phyloP scores from a whole-genome alignment of 2,329 filamentous ascomycete genomes.

The Penicillium hesseltinei region DNA sequence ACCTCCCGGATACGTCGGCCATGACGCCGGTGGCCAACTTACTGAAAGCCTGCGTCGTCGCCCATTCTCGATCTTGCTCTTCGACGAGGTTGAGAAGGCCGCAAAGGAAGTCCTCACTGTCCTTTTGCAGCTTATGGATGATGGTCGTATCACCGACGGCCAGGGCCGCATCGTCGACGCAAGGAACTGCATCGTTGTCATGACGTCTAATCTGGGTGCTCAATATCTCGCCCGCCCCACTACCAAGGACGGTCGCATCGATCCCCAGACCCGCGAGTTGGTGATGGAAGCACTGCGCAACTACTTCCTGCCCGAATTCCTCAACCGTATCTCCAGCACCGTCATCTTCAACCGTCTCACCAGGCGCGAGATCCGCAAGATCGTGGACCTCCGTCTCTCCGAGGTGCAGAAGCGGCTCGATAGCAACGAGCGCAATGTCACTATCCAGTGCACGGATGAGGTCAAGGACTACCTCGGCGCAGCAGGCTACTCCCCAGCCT shows the following conservation, averaged over 20 bases:
- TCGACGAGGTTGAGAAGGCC: conserved; percentile 98
- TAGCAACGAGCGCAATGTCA: conserved; percentile 79
- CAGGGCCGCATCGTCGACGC: conserved; percentile 94
- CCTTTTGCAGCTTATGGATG: conserved; percentile 98
- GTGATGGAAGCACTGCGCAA: conserved; percentile 88
- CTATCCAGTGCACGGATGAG: conserved; percentile 76
- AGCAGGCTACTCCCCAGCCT: conserved; percentile 91
- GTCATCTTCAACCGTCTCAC: conserved; percentile 99
- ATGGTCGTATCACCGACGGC: conserved; percentile 96
- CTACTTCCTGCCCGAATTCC: conserved; percentile 97
- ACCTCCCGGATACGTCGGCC: conserved; percentile 93
- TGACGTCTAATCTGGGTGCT: conserved; percentile 96
- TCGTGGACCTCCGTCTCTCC: conserved; percentile 81
- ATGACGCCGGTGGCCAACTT: conserved; percentile 92
- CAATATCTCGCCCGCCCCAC: conserved; percentile 84
- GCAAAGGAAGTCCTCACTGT: conserved; percentile 97
- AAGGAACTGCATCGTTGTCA: conserved; percentile 97
- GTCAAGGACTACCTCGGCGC: conserved; percentile 91
- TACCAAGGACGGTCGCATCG: conserved; percentile 77
- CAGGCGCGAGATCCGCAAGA: conserved; percentile 83
- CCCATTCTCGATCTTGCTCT: conserved; percentile 95
- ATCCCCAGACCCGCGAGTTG: conserved; percentile 78
- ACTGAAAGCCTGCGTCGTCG: conserved; percentile 91
- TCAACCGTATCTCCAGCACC: conserved; percentile 93
- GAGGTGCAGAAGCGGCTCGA: conserved; percentile 93